Base-by-base conservation (phyloP, 345 rosid species). In the Gossypium herbaceum region DNA sequence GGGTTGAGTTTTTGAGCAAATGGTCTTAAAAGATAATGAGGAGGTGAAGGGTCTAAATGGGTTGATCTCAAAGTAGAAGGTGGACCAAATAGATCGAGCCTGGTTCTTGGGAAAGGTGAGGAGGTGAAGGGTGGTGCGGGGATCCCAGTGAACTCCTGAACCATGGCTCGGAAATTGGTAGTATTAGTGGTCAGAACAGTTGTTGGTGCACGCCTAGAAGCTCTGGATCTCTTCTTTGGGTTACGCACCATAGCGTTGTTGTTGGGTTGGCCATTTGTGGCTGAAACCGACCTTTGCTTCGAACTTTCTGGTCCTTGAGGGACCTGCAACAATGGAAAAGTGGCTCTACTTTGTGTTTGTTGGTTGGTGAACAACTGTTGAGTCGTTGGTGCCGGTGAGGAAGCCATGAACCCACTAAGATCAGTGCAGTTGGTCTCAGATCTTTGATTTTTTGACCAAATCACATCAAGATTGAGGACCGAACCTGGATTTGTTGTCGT, bases 111-210 rank as follows among this genome's bases (percentile, higher is more conserved):
- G 72, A 86, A 91, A 61, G 85, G 81, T 39, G 91, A 88, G 65
- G 84, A 82, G 2, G 94, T 73, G 73, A 90, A 90, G 39, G 98
- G 98, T 10, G 97, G 94, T 52, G 96, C 84, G 41, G 98, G 98
- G 64, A 94, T 94, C 12, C 97, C 98, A 19, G 98, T 94, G 78
- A 94, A 94, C 70, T 94, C 98, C 78, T 94, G 98, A 78, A 94
- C 98, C 97, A 94, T 94, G 60, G 97, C 95, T 79, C 97, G 84
- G 88, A 94, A 94, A 76, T 94, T 94, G 50, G 90, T 76, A 63
- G 97, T 94, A 75, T 94, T 97, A 55, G 98, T 94, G 12, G 91
- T 92, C 79, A 94, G 73, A 66, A 94, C 91, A 41, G 98, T 94
- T 2, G 98, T 94, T 10, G 98, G 98, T 66, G 97, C 98, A 79